Conservation (phyloP, 306 rosid genomes). For the Cicer bijugum region DNA sequence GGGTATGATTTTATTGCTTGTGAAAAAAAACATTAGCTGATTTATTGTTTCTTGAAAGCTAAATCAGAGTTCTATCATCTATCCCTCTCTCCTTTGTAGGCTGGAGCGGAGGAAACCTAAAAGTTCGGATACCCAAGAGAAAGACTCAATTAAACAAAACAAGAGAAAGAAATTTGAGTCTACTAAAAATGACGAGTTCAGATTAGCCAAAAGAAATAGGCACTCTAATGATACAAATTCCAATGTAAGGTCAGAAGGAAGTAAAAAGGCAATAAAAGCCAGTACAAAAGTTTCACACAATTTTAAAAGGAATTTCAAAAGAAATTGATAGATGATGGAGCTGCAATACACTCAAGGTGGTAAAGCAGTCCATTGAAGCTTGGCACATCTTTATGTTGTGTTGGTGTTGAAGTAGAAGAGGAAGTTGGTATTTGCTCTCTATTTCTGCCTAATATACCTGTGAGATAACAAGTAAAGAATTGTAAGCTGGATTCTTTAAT, state of each 20-base stretch:
- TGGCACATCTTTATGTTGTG: slow-evolving; percentile 13
- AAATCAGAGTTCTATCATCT: background rate
- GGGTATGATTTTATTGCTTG: slow-evolving; percentile 52
- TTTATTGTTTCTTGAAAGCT: slow-evolving; percentile 23
- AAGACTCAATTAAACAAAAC: slow-evolving; percentile 37
- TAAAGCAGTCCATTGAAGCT: slow-evolving; percentile 22
- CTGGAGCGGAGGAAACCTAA: slow-evolving; percentile 51
- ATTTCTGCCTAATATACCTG: slow-evolving; percentile 18
- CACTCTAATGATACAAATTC: slow-evolving; percentile 47
- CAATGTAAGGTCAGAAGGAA: slow-evolving; percentile 44
- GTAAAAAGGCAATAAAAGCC: slow-evolving; percentile 38
- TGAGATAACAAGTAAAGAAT: slow-evolving; percentile 19
- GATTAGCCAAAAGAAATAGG: slow-evolving; percentile 47
- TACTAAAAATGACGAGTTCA: slow-evolving; percentile 41
- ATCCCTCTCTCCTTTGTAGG: slow-evolving; percentile 48
- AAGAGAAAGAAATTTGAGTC: slow-evolving; percentile 48
- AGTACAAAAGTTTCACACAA: slow-evolving; percentile 42
- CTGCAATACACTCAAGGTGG: slow-evolving; percentile 21
- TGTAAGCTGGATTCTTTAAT: background rate
- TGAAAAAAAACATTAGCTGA: background rate
- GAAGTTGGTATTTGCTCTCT: slow-evolving; percentile 13
- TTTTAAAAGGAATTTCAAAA: slow-evolving; percentile 43
- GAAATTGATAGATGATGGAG: slow-evolving; percentile 10
- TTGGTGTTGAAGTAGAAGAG: slow-evolving; percentile 11
- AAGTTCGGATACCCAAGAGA: slow-evolving; percentile 46